These are phyloP conservation scores for Purpureocillium takamizusanense DNA, from an alignment of 2,329 filamentous ascomycete genomes.

Conservation along the genomic window DNA sequence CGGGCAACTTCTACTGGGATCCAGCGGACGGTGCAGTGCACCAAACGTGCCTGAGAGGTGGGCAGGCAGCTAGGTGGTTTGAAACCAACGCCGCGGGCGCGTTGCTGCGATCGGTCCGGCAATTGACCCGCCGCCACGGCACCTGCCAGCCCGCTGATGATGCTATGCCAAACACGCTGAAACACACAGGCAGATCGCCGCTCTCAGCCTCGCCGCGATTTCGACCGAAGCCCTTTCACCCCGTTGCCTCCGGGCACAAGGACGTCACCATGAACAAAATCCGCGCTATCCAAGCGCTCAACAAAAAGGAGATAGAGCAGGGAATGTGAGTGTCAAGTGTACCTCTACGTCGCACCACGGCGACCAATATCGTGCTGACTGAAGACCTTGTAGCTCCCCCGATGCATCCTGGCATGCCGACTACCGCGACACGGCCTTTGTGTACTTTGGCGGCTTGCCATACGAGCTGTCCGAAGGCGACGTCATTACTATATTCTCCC, in stretches of 20 bases:
- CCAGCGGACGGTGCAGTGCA: too few species aligned
- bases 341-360: neutral
- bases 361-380: slow-evolving; percentile 11
- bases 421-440: slow-evolving; percentile 92
- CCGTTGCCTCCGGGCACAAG: neutral
- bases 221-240: neutral
- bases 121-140: slow-evolving; percentile 21
- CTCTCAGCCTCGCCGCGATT: slow-evolving; percentile 6
- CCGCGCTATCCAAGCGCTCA: slow-evolving; percentile 83
- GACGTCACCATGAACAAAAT: slow-evolving; percentile 74
- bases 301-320: slow-evolving; percentile 88
- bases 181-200: too few species aligned
- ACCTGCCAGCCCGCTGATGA: neutral
- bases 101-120: slow-evolving; percentile 18
- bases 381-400: slow-evolving; percentile 48
- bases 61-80: too few species aligned
- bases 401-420: slow-evolving; percentile 95
- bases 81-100: too few species aligned
- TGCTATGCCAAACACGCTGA: too few species aligned
- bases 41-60: too few species aligned
- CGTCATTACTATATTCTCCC: slow-evolving; percentile 91
- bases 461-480: slow-evolving; percentile 94
- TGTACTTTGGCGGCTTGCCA: slow-evolving; percentile 91
- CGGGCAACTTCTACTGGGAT: too few species aligned
- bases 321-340: slow-evolving; percentile 53